phyloP scores from a whole-genome alignment of 768 basidiomycete genomes.

The Suillus variegatus region DNA sequence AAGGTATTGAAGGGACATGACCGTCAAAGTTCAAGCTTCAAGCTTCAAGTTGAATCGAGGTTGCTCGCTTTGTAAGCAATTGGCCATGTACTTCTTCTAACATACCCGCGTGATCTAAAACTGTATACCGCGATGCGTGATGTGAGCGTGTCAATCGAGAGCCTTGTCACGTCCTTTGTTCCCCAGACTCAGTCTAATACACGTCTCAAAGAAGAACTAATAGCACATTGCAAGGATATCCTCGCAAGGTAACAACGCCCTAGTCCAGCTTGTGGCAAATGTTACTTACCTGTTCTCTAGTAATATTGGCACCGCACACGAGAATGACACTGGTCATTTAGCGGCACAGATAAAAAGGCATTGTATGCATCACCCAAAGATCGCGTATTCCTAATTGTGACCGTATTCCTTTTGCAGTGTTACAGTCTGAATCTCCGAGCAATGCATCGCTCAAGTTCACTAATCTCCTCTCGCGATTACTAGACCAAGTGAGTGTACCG shows the following conservation, averaged over 20 bases:
- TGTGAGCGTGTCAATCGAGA: slow-evolving; percentile 26
- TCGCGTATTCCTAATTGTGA: background rate
- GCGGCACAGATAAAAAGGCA: slow-evolving; percentile 67
- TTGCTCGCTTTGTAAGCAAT: background rate
- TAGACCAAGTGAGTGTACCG: slow-evolving; percentile 64
- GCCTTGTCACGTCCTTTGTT: slow-evolving; percentile 45
- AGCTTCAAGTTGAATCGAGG: too few species aligned
- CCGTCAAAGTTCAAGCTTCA: too few species aligned
- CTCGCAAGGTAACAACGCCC: slow-evolving; percentile 55
- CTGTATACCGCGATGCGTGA: slow-evolving; percentile 23
- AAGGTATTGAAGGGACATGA: too few species aligned
- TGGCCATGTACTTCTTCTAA: background rate
- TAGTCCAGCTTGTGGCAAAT: background rate
- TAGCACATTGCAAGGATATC: slow-evolving; percentile 72
- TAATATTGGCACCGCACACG: slow-evolving; percentile 69
- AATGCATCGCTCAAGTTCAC: slow-evolving; percentile 65
- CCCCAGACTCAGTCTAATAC: slow-evolving; percentile 55
- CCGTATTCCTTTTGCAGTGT: slow-evolving; percentile 43
- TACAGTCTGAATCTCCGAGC: slow-evolving; percentile 56
- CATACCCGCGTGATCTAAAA: slow-evolving; percentile 8
- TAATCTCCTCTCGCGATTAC: slow-evolving; percentile 73
- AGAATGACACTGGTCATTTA: slow-evolving; percentile 65
- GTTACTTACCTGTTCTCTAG: slow-evolving; percentile 37
- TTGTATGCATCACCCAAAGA: slow-evolving; percentile 42
- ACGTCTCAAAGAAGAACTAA: slow-evolving; percentile 53